Percentiles rank a stretch among this genome's conserved stretches.
phyloP scores from a whole-genome alignment of 2,329 filamentous ascomycete species.

The Gnomoniopsis sp. region DNA sequence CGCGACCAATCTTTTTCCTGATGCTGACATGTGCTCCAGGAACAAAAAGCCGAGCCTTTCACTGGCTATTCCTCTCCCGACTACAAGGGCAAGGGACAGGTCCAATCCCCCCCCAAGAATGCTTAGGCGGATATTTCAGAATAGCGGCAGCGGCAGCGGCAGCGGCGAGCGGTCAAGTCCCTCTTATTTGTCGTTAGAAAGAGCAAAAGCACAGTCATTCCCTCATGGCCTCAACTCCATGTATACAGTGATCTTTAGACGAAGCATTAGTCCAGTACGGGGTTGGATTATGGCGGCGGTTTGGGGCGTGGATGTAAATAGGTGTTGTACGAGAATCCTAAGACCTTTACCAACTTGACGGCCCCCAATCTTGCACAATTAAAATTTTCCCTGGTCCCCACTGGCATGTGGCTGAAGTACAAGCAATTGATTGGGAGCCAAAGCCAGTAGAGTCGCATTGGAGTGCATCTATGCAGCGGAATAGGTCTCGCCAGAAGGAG shows the following conservation, averaged over 20 bases:
- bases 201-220: constrained; percentile 21
- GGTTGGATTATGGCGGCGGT: constrained; percentile 26
- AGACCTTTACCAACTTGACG: constrained; percentile 16
- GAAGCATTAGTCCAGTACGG: constrained; percentile 9
- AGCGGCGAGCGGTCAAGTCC: background rate
- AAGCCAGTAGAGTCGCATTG: too few relatives aligned
- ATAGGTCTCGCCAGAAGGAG: too few relatives aligned
- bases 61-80: constrained; percentile 77
- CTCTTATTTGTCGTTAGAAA: constrained; percentile 39
- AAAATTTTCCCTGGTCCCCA: too few relatives aligned
- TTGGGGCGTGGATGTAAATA: constrained; percentile 28
- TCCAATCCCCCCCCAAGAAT: constrained; percentile 65
- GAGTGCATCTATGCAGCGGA: too few relatives aligned
- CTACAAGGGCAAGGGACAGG: constrained; percentile 73
- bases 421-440: too few relatives aligned
- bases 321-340: constrained; percentile 27
- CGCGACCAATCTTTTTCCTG: background rate
- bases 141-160: constrained; percentile 1
- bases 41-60: constrained; percentile 81
- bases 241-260: constrained; percentile 31
- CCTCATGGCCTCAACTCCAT: constrained; percentile 24
- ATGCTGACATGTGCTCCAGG: constrained; percentile 43
- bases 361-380: background rate
- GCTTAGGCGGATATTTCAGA: constrained; percentile 32
- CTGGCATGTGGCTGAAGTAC: too few relatives aligned